Evolutionary conservation across 257 asterid species (phyloP).

Genomic region (Nicotiana undulata): DNA sequence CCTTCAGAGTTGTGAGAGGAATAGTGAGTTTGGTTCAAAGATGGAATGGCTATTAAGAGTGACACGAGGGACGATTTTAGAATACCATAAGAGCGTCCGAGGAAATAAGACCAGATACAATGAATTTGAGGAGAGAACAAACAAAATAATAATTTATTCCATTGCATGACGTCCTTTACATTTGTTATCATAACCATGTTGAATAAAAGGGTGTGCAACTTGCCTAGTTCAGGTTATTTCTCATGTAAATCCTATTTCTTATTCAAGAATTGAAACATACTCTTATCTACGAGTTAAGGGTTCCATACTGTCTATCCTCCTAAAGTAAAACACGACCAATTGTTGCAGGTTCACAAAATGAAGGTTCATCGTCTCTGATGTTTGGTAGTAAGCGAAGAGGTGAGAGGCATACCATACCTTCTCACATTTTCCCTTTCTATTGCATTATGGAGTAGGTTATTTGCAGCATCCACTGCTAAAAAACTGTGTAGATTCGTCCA

Average conservation of each 20-base stretch:
- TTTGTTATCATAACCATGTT: not conserved
- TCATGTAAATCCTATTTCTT: not conserved
- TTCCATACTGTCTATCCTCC: not conserved
- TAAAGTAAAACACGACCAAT: not conserved
- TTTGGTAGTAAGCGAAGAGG: not conserved
- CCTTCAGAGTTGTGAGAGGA: too few relatives aligned
- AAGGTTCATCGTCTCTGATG: not conserved
- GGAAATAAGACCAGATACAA: too few relatives aligned
- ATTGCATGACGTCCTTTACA: not conserved
- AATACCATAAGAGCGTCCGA: too few relatives aligned
- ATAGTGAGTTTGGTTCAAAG: too few relatives aligned
- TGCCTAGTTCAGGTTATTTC: not conserved
- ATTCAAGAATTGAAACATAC: not conserved
- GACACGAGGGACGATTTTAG: too few relatives aligned
- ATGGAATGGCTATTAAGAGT: too few relatives aligned
- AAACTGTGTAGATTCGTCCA: too few relatives aligned
- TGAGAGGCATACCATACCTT: not conserved
- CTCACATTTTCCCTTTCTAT: not conserved
- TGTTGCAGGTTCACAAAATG: not conserved
- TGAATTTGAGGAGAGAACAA: not conserved
- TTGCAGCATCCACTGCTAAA: not conserved
- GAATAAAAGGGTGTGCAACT: not conserved
- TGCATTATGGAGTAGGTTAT: not conserved
- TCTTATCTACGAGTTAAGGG: not conserved
- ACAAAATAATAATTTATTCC: not conserved